Conservation (phyloP, 768 basidiomycete genomes). For the Amanita polypyramis region DNA sequence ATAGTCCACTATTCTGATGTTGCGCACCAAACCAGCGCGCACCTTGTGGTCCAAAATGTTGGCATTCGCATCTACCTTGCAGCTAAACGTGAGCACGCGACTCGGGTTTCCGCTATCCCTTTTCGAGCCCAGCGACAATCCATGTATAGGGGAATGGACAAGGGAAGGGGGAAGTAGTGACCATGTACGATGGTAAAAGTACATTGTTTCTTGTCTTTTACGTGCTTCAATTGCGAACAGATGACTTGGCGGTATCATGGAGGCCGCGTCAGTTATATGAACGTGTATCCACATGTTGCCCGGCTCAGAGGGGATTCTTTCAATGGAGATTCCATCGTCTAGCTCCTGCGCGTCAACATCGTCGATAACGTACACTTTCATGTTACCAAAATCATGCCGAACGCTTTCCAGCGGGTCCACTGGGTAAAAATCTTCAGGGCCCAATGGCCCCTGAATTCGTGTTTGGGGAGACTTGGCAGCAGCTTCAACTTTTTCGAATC, state of each 20-base stretch:
- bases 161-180: slow-evolving; percentile 66
- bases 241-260: slow-evolving; percentile 64
- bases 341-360: slow-evolving; percentile 71
- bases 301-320: slow-evolving; percentile 49
- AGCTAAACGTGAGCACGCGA: slow-evolving; percentile 72
- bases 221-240: slow-evolving; percentile 48
- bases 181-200: slow-evolving; percentile 52
- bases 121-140: slow-evolving; percentile 30
- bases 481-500: slow-evolving; percentile 11
- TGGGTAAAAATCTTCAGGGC: slow-evolving; percentile 54
- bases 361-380: slow-evolving; percentile 84
- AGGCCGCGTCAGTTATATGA: slow-evolving; percentile 90
- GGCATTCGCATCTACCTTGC: slow-evolving; percentile 49
- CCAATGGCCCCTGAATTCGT: slow-evolving; percentile 23
- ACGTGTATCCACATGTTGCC: slow-evolving; percentile 72
- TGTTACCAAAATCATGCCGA: slow-evolving; percentile 78
- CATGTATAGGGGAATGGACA: slow-evolving; percentile 29
- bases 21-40: slow-evolving; percentile 62
- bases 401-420: slow-evolving; percentile 56
- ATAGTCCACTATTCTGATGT: slow-evolving; percentile 58
- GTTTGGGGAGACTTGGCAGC: not conserved
- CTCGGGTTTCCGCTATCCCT: slow-evolving; percentile 27
- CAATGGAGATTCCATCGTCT: slow-evolving; percentile 88
- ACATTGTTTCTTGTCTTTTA: slow-evolving; percentile 39
- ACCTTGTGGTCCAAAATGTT: slow-evolving; percentile 63